Conservation (phyloP, 2,329 filamentous ascomycete species). For the Exophiala spinifera region DNA sequence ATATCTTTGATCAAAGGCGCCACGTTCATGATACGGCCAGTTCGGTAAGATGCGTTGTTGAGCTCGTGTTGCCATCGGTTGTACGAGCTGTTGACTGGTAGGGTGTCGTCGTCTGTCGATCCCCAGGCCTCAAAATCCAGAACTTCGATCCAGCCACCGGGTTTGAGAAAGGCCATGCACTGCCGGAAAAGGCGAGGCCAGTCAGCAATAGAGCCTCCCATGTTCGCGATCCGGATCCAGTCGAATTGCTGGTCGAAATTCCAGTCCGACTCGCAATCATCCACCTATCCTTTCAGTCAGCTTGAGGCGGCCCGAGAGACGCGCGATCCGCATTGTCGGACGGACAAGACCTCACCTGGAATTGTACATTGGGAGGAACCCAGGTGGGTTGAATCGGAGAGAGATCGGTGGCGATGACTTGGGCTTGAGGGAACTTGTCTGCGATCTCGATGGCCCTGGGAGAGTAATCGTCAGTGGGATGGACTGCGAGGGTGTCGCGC, state of each 20-base stretch:
- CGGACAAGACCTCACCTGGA: slow-evolving; percentile 4
- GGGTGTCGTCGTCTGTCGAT: slow-evolving; percentile 31
- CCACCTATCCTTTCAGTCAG: slow-evolving; percentile 26
- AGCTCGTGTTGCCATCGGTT: slow-evolving; percentile 22
- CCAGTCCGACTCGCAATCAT: slow-evolving; percentile 43
- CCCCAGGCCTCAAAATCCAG: slow-evolving; percentile 34
- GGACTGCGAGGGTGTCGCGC: neutral
- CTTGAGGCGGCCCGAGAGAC: neutral
- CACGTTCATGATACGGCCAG: slow-evolving; percentile 21
- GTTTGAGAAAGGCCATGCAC: slow-evolving; percentile 29
- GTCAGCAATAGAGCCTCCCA: slow-evolving; percentile 38
- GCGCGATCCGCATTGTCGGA: neutral
- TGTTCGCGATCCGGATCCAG: slow-evolving; percentile 38
- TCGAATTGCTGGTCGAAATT: slow-evolving; percentile 39
- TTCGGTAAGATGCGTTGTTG: slow-evolving; percentile 12
- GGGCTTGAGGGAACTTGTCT: slow-evolving; percentile 30
- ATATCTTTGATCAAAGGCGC: slow-evolving; percentile 21
- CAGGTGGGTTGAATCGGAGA: slow-evolving; percentile 36
- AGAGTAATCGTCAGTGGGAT: slow-evolving; percentile 31
- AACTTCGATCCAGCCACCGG: slow-evolving; percentile 34
- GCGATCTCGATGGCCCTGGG: slow-evolving; percentile 33
- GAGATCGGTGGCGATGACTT: slow-evolving; percentile 33
- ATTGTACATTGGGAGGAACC: slow-evolving; percentile 48
- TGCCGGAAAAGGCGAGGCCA: slow-evolving; percentile 31
- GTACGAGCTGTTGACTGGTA: slow-evolving; percentile 23